These are phyloP conservation scores for Leccinellum rugosiceps DNA, from an alignment of 768 basidiomycete species.

Conservation along the genomic window DNA sequence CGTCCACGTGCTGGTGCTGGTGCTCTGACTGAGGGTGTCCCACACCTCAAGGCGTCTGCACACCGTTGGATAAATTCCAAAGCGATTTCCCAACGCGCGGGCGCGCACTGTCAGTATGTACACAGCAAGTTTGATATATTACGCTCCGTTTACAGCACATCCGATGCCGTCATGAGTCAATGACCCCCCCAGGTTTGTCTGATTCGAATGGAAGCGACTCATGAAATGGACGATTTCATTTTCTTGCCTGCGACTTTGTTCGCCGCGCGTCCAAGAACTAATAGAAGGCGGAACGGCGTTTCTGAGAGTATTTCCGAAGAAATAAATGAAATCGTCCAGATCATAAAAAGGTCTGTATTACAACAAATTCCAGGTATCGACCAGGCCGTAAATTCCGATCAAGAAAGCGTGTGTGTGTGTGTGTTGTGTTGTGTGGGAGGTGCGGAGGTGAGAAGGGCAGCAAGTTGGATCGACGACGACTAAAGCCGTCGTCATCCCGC, in stretches of 20 bases:
- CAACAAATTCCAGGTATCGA: conserved; percentile 35
- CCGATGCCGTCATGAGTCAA: background rate
- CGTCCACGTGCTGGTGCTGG: background rate
- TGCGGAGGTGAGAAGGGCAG: background rate
- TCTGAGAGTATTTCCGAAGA: background rate
- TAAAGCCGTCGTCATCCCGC: conserved; percentile 5
- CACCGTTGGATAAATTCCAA: background rate
- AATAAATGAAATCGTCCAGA: conserved; percentile 21
- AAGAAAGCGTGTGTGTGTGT: conserved; percentile 14
- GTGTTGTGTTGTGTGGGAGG: background rate
- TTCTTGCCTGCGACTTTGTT: background rate
- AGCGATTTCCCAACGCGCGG: conserved; percentile 8
- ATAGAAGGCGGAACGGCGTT: background rate
- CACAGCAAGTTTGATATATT: background rate
- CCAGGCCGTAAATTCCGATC: conserved; percentile 29
- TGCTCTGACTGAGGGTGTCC: background rate
- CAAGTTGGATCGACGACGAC: conserved; percentile 5
- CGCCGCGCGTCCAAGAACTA: background rate
- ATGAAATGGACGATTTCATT: conserved; percentile 10
- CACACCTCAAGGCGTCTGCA: too few species aligned
- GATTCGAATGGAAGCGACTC: conserved; percentile 19
- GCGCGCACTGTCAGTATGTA: background rate
- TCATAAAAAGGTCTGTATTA: conserved; percentile 28
- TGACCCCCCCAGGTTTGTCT: background rate
- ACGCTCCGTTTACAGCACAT: background rate